Base-by-base conservation (phyloP, 2,329 filamentous ascomycete species). In the Trichoderma hamatum region DNA sequence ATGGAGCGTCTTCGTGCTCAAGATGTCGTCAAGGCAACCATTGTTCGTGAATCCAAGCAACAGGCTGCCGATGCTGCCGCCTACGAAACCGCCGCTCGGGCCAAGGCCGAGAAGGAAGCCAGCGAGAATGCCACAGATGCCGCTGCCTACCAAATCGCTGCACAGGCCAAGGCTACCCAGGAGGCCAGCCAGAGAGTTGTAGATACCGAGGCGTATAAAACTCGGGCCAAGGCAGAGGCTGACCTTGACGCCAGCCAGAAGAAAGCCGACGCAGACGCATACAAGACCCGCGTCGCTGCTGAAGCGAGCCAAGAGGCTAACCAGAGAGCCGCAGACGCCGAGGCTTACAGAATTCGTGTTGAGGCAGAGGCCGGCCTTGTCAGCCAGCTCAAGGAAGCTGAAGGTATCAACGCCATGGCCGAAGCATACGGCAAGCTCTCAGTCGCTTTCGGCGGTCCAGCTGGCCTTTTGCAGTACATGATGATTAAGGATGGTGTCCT, bases 401-500 rank as follows among this genome's bases (percentile, higher is more conserved):
- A 94, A 75, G 93, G 90, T 81, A 82, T 95, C 43, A 79, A 83
- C 0, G 91, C 92, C 74, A 93, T 94, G 88, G 92, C 93, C 1
- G 89, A 90, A 67, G 92, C 92, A n/a, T 96, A 96, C 79, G 84
- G 84, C 72, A 88, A 90, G 74, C 85, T 96, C 75, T 84, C 90
- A 2, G 80, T 85, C 1, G 92, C 92, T 0, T 89, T 96, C 56
- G 93, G 93, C 70, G 93, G 93, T 0, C 91, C 93, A 2, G 86
- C 89, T 43, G 92, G 91, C 34, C 84, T 97, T 69, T 84, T 96
- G 74, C 90, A 94, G 78, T 95, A 92, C 84, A 86, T 95, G 81
- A 96, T 96, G 93, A 89, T 97, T 76, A 90, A 94, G 82, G 90
- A 90, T 79, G 90, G 90, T 73, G 92, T 90, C 0, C 95, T 93